These are phyloP conservation scores for Pyricularia grisea DNA, from an alignment of 2,329 filamentous ascomycete species.

Conservation along the genomic window DNA sequence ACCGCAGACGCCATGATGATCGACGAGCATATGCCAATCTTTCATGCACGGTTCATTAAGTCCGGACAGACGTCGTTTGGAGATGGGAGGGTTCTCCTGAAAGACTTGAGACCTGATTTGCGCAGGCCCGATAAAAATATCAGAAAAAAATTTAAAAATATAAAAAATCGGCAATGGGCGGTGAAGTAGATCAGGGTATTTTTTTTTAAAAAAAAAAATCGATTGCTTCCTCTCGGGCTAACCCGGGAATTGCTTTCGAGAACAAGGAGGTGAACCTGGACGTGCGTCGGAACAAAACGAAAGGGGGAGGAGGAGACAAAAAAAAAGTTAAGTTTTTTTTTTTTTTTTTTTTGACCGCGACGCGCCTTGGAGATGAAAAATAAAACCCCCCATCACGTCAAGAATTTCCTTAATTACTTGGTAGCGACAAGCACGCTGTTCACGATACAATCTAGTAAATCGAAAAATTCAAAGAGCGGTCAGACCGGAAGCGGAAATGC, in stretches of 20 bases:
- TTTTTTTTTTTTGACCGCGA: neutral
- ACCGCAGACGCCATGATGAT: constrained; percentile 15
- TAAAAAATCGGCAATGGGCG: neutral
- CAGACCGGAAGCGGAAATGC: neutral
- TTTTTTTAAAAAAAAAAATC: no score
- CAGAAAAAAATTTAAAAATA: neutral
- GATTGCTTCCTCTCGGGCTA: neutral
- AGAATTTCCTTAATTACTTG: no score
- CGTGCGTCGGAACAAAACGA: neutral
- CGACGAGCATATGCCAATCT: neutral
- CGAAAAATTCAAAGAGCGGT: neutral
- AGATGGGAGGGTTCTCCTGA: neutral
- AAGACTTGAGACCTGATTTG: neutral
- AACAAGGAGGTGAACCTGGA: neutral
- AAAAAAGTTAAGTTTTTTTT: neutral
- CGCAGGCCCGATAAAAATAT: neutral
- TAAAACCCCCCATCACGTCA: neutral
- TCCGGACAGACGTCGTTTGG: neutral
- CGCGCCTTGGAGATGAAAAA: neutral
- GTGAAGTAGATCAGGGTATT: constrained; percentile 4
- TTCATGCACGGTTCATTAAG: neutral
- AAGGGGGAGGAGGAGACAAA: neutral
- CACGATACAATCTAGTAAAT: neutral
- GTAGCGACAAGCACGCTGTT: neutral
- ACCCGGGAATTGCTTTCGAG: neutral